These are phyloP conservation scores for Acacia acuminata DNA, from an alignment of 306 rosid genomes.

Conservation along the genomic window DNA sequence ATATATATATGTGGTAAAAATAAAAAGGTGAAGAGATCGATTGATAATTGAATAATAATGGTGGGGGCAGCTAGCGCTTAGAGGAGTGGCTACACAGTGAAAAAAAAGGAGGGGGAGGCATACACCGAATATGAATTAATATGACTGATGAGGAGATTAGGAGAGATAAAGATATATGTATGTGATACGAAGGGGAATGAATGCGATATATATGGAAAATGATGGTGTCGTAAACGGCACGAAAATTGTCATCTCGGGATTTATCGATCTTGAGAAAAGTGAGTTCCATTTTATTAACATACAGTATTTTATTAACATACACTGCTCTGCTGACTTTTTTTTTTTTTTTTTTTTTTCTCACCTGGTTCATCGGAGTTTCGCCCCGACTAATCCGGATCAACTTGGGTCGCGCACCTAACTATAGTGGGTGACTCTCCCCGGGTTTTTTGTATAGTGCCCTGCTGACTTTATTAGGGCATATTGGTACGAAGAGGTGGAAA, in stretches of 20 bases:
- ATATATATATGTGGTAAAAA: neutral
- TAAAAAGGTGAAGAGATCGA: neutral
- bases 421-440: too few species aligned
- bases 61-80: neutral
- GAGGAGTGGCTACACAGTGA: neutral
- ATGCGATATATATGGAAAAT: conserved; percentile 25
- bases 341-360: too few species aligned
- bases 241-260: conserved; percentile 33
- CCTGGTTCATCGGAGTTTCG: too few species aligned
- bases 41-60: neutral
- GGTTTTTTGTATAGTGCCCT: too few species aligned
- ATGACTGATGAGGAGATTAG: conserved; percentile 1
- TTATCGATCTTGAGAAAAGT: conserved; percentile 26
- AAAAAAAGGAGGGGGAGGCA: conserved; percentile 1
- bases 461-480: conserved; percentile 8
- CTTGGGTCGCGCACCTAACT: too few species aligned
- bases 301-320: neutral
- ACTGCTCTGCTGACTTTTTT: conserved; percentile 1
- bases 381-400: too few species aligned
- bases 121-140: conserved; percentile 26
- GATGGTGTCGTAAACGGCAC: conserved; percentile 63
- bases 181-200: neutral
- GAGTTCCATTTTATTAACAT: neutral
- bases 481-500: too few species aligned
- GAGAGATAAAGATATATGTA: conserved; percentile 4